Evolutionary conservation across 768 basidiomycete genomes (phyloP).

Genomic region (Lactarius trivialis): DNA sequence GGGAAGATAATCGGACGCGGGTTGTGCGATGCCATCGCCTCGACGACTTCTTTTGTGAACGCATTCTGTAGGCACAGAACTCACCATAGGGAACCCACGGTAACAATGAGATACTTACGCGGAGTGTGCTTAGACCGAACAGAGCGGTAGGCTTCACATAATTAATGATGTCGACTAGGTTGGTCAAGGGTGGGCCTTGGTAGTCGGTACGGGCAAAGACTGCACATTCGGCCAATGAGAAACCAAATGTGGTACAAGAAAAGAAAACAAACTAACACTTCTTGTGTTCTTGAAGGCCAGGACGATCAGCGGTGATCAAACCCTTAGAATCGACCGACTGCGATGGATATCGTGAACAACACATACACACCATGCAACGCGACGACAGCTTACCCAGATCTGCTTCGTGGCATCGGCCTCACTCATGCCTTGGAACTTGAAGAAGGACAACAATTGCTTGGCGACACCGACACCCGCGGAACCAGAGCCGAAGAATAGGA

Average conservation of each 20-base stretch:
- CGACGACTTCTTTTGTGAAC: slow-evolving; percentile 65
- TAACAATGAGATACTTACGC: slow-evolving; percentile 33
- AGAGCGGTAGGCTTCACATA: slow-evolving; percentile 85
- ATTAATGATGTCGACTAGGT: slow-evolving; percentile 71
- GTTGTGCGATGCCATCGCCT: slow-evolving; percentile 77
- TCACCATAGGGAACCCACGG: slow-evolving; percentile 2
- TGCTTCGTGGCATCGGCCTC: slow-evolving; percentile 67
- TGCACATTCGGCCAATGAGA: slow-evolving; percentile 27
- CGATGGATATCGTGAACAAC: neutral
- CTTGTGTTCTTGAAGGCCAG: slow-evolving; percentile 73
- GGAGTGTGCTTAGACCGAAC: slow-evolving; percentile 79
- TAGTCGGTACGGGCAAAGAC: slow-evolving; percentile 83
- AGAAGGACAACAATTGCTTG: slow-evolving; percentile 83
- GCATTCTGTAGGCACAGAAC: slow-evolving; percentile 45
- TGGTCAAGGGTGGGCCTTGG: slow-evolving; percentile 65
- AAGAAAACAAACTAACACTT: slow-evolving; percentile 44
- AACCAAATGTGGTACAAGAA: neutral
- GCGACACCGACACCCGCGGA: slow-evolving; percentile 91
- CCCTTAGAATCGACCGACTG: slow-evolving; percentile 72
- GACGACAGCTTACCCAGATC: slow-evolving; percentile 53
- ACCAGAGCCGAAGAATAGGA: slow-evolving; percentile 91
- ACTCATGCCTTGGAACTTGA: slow-evolving; percentile 70
- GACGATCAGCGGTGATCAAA: slow-evolving; percentile 69
- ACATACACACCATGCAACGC: neutral
- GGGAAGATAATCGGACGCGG: slow-evolving; percentile 87